phyloP scores from a whole-genome alignment of 495 filamentous ascomycete species.

The Annulohypoxylon maeteangense region DNA sequence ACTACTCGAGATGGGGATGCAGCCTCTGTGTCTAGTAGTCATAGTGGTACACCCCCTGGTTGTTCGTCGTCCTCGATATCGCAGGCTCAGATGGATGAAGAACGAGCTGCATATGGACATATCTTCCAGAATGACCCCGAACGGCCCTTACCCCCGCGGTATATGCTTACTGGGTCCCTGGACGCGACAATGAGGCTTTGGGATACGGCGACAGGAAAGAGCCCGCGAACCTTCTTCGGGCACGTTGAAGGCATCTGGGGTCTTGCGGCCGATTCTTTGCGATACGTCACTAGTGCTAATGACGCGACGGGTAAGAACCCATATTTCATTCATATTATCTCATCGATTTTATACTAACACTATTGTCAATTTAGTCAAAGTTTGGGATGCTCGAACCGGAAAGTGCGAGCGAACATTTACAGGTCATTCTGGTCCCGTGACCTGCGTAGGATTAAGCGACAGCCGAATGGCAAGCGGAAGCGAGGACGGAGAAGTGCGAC shows the following conservation, averaged over 20 bases:
- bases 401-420: slow-evolving; percentile 91
- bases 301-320: slow-evolving; percentile 79
- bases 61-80: slow-evolving; percentile 32
- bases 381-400: slow-evolving; percentile 93
- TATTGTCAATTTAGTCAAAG: slow-evolving; percentile 62
- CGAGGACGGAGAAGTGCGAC: slow-evolving; percentile 89
- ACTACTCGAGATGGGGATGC: slow-evolving; percentile 69
- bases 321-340: neutral
- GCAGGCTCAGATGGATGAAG: slow-evolving; percentile 49
- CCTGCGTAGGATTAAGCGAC: slow-evolving; percentile 90
- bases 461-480: slow-evolving; percentile 86
- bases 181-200: slow-evolving; percentile 93
- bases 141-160: slow-evolving; percentile 79
- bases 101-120: slow-evolving; percentile 64
- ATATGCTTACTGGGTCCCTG: slow-evolving; percentile 91
- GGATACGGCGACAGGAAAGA: slow-evolving; percentile 84
- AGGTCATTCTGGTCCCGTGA: slow-evolving; percentile 90
- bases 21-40: slow-evolving; percentile 54
- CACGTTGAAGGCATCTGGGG: slow-evolving; percentile 97
- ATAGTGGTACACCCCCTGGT: slow-evolving; percentile 47
- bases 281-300: slow-evolving; percentile 87
- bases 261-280: slow-evolving; percentile 88
- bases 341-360: slow-evolving; percentile 15
- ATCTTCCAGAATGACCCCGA: slow-evolving; percentile 64
- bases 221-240: slow-evolving; percentile 92